Evolutionary conservation across 78 protist species (phyloP).

Genomic region (Creolimax fragrantissima): DNA sequence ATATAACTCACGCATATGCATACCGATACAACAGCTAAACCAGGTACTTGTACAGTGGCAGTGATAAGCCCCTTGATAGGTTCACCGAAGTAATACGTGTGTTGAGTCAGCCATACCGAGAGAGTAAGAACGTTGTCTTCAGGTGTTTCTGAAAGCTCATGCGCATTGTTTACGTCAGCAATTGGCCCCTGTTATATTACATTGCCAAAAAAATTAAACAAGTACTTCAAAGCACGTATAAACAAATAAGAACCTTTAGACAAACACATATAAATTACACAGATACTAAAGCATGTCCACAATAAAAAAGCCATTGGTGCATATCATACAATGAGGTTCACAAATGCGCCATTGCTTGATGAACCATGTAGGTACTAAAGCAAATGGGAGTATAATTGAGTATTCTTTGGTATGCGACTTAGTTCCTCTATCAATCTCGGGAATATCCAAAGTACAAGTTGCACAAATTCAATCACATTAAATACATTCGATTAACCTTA

Average conservation of each 20-base stretch:
- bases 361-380: too few species aligned
- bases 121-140: background rate
- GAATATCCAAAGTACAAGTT: too few species aligned
- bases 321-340: too few species aligned
- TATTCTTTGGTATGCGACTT: too few species aligned
- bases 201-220: background rate
- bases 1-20: background rate
- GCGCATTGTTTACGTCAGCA: background rate
- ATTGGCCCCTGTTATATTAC: background rate
- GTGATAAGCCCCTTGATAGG: background rate
- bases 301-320: too few species aligned
- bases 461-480: too few species aligned
- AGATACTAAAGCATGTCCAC: background rate
- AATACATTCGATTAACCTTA: too few species aligned
- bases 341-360: too few species aligned
- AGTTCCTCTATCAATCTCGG: too few species aligned
- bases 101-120: background rate
- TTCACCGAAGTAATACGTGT: background rate
- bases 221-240: background rate
- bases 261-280: background rate
- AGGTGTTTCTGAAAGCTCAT: background rate
- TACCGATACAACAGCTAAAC: background rate
- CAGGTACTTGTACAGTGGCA: background rate
- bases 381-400: too few species aligned
- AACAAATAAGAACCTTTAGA: background rate